Evolutionary conservation across 2,329 filamentous ascomycete genomes (phyloP).

Genomic region (Ophiostoma tasmaniense): DNA sequence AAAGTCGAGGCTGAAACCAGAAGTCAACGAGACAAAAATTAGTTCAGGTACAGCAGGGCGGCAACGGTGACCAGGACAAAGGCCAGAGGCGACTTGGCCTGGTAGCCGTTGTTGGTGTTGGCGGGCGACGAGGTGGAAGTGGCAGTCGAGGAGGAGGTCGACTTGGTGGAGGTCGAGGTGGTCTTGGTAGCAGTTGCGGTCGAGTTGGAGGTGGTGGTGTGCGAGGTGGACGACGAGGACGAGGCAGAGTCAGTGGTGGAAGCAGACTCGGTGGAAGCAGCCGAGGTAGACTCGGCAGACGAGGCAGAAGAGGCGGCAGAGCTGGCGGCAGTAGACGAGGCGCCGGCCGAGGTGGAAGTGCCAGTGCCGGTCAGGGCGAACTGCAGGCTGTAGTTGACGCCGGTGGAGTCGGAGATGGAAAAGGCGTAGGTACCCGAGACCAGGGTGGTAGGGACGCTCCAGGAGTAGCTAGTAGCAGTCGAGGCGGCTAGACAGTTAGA

Average conservation of each 20-base stretch:
- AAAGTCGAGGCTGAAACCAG: background rate
- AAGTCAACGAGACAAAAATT: constrained; percentile 17
- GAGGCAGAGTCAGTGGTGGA: constrained; percentile 3
- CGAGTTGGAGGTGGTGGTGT: background rate
- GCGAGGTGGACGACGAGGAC: constrained; percentile 1
- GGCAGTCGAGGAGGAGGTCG: background rate
- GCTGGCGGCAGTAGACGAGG: constrained; percentile 11
- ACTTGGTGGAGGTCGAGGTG: constrained; percentile 18
- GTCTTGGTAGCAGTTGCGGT: constrained; percentile 13
- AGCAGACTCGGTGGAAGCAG: background rate
- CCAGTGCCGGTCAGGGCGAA: constrained; percentile 28
- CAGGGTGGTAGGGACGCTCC: constrained; percentile 31
- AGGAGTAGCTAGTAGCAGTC: constrained; percentile 31
- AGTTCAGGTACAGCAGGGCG: constrained; percentile 37
- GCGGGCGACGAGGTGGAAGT: constrained; percentile 23
- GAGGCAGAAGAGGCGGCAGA: background rate
- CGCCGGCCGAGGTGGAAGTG: constrained; percentile 18
- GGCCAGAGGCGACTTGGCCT: constrained; percentile 34
- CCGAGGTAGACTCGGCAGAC: background rate
- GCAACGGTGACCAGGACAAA: constrained; percentile 33
- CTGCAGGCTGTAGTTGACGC: constrained; percentile 37
- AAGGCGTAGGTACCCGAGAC: constrained; percentile 37
- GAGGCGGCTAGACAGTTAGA: constrained; percentile 26
- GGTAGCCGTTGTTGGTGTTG: constrained; percentile 31
- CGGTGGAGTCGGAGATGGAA: constrained; percentile 34